Percentiles rank a stretch among this genome's conserved stretches.
phyloP scores from a whole-genome alignment of 2,329 filamentous ascomycete genomes.

The Annulohypoxylon truncatum region DNA sequence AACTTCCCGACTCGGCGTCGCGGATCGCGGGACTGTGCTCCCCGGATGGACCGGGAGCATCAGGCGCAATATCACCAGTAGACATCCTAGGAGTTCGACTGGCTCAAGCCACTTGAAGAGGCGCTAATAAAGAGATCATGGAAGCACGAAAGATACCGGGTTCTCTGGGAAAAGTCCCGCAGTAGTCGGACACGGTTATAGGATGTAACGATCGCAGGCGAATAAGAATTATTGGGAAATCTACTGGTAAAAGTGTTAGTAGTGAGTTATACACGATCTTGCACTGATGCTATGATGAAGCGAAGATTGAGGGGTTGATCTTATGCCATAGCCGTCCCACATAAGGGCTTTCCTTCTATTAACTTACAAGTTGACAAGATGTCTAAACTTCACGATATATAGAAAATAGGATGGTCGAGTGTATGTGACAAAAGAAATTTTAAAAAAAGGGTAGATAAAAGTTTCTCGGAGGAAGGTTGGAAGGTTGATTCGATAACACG shows the following conservation, averaged over 20 bases:
- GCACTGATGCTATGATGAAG: background rate
- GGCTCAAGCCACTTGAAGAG: constrained; percentile 18
- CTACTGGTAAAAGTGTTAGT: constrained; percentile 20
- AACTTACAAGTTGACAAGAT: constrained; percentile 10
- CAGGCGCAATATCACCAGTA: constrained; percentile 6
- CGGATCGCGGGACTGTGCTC: constrained; percentile 22
- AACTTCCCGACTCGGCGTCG: constrained; percentile 51
- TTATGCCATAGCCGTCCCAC: constrained; percentile 5
- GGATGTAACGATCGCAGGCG: background rate
- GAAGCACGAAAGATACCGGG: constrained; percentile 5
- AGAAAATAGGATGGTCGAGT: background rate
- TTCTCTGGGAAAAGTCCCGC: background rate
- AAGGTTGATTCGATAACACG: constrained; percentile 16
- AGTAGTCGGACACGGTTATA: background rate
- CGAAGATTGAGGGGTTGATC: constrained; percentile 22
- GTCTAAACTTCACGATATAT: constrained; percentile 11
- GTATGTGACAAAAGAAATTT: background rate
- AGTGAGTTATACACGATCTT: background rate
- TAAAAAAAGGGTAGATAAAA: constrained; percentile 1
- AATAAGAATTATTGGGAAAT: background rate
- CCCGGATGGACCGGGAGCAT: background rate
- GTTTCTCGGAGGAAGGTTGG: background rate
- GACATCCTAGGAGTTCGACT: constrained; percentile 35
- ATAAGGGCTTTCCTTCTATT: background rate
- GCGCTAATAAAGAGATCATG: constrained; percentile 15